Evolutionary conservation across 1,284 basidiomycete genomes (phyloP).

Genomic region (Lignosus rhinocerotis): DNA sequence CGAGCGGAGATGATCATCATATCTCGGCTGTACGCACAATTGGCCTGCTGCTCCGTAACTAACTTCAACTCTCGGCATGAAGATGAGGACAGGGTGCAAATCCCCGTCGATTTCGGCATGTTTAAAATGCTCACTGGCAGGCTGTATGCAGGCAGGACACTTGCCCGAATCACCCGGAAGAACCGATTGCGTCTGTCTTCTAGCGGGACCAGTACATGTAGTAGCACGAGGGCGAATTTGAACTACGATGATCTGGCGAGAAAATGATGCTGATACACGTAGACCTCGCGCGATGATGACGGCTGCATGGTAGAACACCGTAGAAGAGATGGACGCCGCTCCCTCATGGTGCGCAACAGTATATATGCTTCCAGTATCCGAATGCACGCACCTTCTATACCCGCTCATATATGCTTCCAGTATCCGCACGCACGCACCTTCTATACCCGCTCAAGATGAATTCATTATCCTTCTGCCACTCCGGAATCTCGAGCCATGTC

Average conservation of each 20-base stretch:
- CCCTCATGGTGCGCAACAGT: not conserved
- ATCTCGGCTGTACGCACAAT: too few species aligned
- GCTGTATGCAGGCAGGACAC: not conserved
- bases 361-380: not conserved
- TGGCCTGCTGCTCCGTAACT: too few species aligned
- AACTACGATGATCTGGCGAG: not conserved
- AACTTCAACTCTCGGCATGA: not conserved
- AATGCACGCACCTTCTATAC: constrained; percentile 60
- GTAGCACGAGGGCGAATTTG: not conserved
- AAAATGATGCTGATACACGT: too few species aligned
- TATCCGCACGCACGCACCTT: constrained; percentile 43
- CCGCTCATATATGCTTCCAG: constrained; percentile 40
- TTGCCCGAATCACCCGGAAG: not conserved
- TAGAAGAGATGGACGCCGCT: not conserved
- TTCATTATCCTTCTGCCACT: constrained; percentile 77
- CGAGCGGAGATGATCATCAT: not conserved
- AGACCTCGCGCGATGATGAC: not conserved
- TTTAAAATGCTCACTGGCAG: not conserved
- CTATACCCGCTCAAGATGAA: constrained; percentile 76
- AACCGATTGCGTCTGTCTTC: not conserved
- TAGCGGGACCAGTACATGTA: not conserved
- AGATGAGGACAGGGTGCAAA: not conserved
- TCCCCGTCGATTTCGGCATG: not conserved
- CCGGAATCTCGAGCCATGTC: constrained; percentile 63
- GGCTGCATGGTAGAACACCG: not conserved